These are phyloP conservation scores for Aspergillus olivimuriae DNA, from an alignment of 495 filamentous ascomycete genomes.

Conservation along the genomic window DNA sequence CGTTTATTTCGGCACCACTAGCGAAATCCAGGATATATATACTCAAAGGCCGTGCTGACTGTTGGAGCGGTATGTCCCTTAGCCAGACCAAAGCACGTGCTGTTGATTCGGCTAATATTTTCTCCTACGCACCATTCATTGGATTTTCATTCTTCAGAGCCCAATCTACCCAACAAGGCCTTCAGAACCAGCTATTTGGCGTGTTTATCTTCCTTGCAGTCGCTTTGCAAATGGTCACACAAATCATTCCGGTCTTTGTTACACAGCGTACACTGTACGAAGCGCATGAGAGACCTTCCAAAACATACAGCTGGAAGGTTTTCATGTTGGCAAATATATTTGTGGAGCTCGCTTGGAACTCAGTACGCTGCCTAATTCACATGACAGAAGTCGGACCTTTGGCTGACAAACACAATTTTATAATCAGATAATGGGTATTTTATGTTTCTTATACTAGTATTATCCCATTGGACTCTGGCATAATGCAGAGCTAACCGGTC, in stretches of 20 bases:
- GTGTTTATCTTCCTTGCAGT: constrained; percentile 77
- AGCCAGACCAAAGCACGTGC: no score
- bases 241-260: constrained; percentile 64
- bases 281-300: constrained; percentile 72
- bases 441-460: constrained; percentile 55
- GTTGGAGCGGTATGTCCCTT: no score
- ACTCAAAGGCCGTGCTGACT: constrained; percentile 45
- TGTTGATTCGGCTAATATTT: no score
- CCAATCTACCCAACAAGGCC: constrained; percentile 59
- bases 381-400: no score
- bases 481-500: constrained; percentile 31
- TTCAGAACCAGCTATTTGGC: constrained; percentile 77
- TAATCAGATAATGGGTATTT: no score
- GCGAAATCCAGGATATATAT: constrained; percentile 42
- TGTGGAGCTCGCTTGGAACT: constrained; percentile 60
- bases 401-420: no score
- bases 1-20: constrained; percentile 44
- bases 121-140: no score
- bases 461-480: constrained; percentile 52
- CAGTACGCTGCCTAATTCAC: constrained; percentile 45
- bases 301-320: constrained; percentile 68
- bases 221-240: constrained; percentile 64
- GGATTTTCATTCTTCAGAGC: constrained; percentile 78
- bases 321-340: constrained; percentile 65
- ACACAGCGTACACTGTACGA: constrained; percentile 64